phyloP scores from a whole-genome alignment of 2,329 filamentous ascomycete species.

The Lasiodiplodia sp. region DNA sequence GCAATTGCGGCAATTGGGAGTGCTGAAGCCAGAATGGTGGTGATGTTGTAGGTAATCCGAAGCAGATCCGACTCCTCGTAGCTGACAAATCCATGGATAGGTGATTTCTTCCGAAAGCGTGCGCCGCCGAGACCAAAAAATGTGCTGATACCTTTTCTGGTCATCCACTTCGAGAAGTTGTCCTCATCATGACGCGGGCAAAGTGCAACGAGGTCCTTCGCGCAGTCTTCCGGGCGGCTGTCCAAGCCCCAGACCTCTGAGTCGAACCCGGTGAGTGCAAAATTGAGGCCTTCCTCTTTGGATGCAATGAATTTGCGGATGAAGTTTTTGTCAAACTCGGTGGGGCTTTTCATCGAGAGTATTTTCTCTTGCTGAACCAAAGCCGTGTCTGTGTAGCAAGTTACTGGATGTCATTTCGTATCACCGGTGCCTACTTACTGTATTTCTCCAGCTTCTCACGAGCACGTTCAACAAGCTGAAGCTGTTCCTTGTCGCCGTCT shows the following conservation, averaged over 20 bases:
- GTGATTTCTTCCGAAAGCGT: neutral
- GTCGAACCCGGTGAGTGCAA: constrained; percentile 7
- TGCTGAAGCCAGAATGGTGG: neutral
- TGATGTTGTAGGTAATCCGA: neutral
- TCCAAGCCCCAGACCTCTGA: neutral
- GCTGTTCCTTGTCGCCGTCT: neutral
- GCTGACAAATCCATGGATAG: neutral
- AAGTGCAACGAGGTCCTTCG: neutral
- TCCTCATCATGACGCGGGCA: neutral
- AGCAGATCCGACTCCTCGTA: constrained; percentile 7
- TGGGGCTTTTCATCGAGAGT: constrained; percentile 25
- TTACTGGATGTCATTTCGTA: neutral
- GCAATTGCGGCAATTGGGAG: constrained; percentile 6
- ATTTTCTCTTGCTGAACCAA: constrained; percentile 31
- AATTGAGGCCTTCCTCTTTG: constrained; percentile 10
- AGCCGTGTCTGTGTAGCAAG: constrained; percentile 14
- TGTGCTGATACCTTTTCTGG: neutral
- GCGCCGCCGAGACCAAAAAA: neutral
- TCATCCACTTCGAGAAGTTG: neutral
- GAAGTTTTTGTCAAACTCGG: constrained; percentile 24
- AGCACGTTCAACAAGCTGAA: neutral
- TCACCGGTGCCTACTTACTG: neutral
- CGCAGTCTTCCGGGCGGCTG: neutral
- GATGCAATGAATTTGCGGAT: constrained; percentile 31
- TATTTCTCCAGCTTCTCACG: constrained; percentile 13